Conservation (phyloP, 2,329 filamentous ascomycete species). For the Colletotrichum siamense region DNA sequence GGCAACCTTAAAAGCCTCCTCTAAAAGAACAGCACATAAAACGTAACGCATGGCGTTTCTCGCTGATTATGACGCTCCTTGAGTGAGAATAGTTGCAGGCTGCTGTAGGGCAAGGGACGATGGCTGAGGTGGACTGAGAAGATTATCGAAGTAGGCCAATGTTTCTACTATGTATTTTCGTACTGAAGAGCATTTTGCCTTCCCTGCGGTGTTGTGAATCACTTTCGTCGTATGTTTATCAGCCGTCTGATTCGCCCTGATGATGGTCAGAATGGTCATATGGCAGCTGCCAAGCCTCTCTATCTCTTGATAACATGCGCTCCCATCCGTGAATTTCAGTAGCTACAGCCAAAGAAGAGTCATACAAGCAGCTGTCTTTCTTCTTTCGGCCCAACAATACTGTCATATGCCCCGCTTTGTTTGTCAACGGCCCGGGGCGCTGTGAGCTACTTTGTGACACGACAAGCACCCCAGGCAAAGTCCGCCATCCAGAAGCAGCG, state of each 20-base stretch:
- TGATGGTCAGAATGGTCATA: background rate
- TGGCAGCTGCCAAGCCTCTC: background rate
- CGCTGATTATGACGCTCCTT: no score
- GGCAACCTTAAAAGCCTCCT: no score
- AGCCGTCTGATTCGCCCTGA: background rate
- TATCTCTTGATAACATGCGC: no score
- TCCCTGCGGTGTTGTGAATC: background rate
- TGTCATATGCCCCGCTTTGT: no score
- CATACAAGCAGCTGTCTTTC: no score
- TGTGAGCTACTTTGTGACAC: no score
- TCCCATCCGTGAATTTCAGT: background rate
- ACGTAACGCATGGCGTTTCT: no score
- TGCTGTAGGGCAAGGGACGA: background rate
- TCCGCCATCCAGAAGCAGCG: no score
- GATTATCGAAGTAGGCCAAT: rapidly evolving
- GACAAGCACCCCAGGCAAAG: no score
- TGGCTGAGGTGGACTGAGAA: background rate
- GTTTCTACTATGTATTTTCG: background rate
- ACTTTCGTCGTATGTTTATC: background rate
- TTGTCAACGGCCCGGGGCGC: no score
- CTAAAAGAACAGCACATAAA: rapidly evolving
- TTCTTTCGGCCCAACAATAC: no score
- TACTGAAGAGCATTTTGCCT: background rate
- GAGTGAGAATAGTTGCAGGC: no score
- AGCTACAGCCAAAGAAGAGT: background rate